Evolutionary conservation across 2,329 filamentous ascomycete genomes (phyloP).

Genomic region (Tolypocladium inflatum): DNA sequence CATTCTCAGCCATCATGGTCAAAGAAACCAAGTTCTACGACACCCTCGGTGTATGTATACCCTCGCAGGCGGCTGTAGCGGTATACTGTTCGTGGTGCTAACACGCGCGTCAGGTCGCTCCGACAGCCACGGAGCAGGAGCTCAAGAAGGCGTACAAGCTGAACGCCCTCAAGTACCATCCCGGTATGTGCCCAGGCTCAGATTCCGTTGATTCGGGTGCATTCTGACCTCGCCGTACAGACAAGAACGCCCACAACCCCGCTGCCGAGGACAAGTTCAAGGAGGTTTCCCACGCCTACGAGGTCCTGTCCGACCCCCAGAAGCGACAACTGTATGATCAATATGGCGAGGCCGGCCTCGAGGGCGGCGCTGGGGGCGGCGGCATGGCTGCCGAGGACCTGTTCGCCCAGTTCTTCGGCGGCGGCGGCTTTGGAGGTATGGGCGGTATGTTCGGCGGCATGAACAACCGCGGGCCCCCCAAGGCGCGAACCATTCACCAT

Average conservation of each 20-base stretch:
- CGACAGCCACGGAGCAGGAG: constrained; percentile 72
- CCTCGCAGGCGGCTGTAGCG: not conserved
- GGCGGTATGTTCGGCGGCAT: constrained; percentile 74
- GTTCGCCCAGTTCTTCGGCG: constrained; percentile 94
- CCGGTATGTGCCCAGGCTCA: constrained; percentile 47
- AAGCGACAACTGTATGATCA: constrained; percentile 92
- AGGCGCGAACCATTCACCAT: constrained; percentile 95
- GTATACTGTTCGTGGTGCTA: constrained; percentile 5
- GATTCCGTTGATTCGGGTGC: not conserved
- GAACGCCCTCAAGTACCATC: constrained; percentile 74
- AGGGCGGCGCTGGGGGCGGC: constrained; percentile 68
- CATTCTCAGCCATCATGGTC: constrained; percentile 48
- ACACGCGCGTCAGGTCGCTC: constrained; percentile 51
- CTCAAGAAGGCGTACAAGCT: constrained; percentile 88
- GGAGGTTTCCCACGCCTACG: constrained; percentile 91
- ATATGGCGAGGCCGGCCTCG: constrained; percentile 93
- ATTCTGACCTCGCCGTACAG: constrained; percentile 33
- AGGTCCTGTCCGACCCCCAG: constrained; percentile 83
- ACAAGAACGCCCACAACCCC: constrained; percentile 94
- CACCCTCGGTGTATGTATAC: constrained; percentile 56
- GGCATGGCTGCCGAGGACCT: constrained; percentile 95
- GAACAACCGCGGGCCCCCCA: constrained; percentile 67
- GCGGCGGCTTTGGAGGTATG: constrained; percentile 52
- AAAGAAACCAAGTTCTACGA: constrained; percentile 77
- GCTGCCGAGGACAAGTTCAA: constrained; percentile 97